Evolutionary conservation across 169 alveolate species (phyloP).

Genomic region (Plasmodium knowlesi): DNA sequence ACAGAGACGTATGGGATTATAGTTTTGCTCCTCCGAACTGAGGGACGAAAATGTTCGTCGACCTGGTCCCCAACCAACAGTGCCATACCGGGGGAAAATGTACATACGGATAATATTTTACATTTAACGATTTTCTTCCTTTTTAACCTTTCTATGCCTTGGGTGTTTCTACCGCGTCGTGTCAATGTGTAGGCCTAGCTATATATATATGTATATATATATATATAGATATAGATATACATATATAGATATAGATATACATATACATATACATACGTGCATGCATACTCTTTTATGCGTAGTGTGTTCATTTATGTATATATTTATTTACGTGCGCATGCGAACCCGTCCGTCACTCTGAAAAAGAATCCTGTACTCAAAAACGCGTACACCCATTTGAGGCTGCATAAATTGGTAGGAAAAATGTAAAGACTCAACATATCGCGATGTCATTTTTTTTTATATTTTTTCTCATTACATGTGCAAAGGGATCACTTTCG

Average conservation of each 20-base stretch:
- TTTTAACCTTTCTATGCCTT: background rate
- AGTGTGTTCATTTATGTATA: background rate
- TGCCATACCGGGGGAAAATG: background rate
- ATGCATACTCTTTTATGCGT: background rate
- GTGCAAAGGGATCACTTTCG: background rate
- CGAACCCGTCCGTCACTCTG: background rate
- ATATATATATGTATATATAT: background rate
- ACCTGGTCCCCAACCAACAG: background rate
- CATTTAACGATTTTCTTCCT: background rate
- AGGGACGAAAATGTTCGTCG: background rate
- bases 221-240: background rate
- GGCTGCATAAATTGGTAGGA: background rate
- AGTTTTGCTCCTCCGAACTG: background rate
- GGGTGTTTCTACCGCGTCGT: background rate
- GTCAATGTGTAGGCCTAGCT: background rate
- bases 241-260: background rate
- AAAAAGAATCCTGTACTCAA: background rate
- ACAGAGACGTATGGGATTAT: background rate
- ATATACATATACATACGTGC: background rate
- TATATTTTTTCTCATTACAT: background rate
- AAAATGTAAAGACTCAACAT: background rate
- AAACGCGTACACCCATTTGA: background rate
- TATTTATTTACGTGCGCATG: constrained; percentile 3
- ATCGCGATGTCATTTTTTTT: background rate
- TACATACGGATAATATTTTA: background rate